Conservation (phyloP, 2,329 filamentous ascomycete species). For the Monosporascus sp. region DNA sequence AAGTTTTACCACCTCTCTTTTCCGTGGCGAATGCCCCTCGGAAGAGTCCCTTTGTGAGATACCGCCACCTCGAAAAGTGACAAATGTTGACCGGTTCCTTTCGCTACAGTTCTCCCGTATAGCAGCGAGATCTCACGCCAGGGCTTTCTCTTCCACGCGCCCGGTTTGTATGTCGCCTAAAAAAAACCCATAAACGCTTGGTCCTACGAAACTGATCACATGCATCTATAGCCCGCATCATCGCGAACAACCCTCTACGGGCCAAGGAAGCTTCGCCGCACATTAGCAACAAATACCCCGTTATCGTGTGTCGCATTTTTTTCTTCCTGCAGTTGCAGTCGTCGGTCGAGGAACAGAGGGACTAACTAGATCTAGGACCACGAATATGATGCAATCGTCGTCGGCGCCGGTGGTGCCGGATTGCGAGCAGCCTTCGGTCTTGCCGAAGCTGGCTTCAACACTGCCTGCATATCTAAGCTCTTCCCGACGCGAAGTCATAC, state of each 20-base stretch:
- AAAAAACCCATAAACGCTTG: not conserved
- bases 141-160: conserved; percentile 83
- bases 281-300: conserved; percentile 84
- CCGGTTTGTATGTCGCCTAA: conserved; percentile 58
- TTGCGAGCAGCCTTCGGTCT: conserved; percentile 80
- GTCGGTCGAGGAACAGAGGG: conserved; percentile 9
- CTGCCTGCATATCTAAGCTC: conserved; percentile 80
- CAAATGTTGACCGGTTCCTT: conserved; percentile 6
- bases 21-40: no score
- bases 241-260: conserved; percentile 77
- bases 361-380: conserved; percentile 61
- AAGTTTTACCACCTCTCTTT: conserved; percentile 27
- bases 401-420: conserved; percentile 77
- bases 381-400: conserved; percentile 96
- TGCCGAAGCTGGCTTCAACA: conserved; percentile 85
- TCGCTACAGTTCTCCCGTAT: conserved; percentile 52
- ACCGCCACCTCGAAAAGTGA: not conserved
- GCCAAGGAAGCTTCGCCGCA: conserved; percentile 90
- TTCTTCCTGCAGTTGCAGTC: conserved; percentile 1
- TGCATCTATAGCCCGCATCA: conserved; percentile 63
- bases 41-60: no score
- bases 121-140: conserved; percentile 57
- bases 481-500: conserved; percentile 84
- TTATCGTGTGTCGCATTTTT: conserved; percentile 63
- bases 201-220: conserved; percentile 9